Base-by-base conservation (phyloP, 305 asterid species). In the Fraxinus nigra region DNA sequence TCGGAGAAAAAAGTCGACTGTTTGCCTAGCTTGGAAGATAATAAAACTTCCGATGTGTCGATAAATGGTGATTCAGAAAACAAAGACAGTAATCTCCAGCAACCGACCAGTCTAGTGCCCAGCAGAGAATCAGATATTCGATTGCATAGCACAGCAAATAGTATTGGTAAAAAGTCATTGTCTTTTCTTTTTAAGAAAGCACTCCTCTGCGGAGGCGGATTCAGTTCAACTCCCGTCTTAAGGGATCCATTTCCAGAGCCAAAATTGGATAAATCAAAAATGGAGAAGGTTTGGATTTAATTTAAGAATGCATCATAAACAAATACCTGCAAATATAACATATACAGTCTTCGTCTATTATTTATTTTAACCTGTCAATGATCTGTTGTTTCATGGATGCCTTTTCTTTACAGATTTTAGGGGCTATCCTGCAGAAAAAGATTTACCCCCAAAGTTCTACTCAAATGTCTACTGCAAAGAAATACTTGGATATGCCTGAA, bases 371-470 rank as follows among this genome's bases (percentile, higher is more conserved):
- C 59, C 59, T 14, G 70, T 59, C 32, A 22, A 61, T 61, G 32
- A 9, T 5, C 65, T n/a, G 65, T 54, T 1, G 13, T 18, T 56
- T 56, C 28, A 56, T 56, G 78, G 38, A 35, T 90, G n/a, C 35
- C 43, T 2, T 24, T 3, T 30, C 51, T 33, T 26, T 40, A 37
- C 90, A 92, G 98, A 90, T 92, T 87, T 79, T 93, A 82, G 91
- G 93, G 83, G 87, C 91, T 24, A 85, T 94, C 87, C 81, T 94
- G 85, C 88, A 92, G 85, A 93, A 91, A 79, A 92, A 88, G 91
- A 89, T 94, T 74, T 89, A 89, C 79, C 97, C 97, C 38, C 95
- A 89, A 82, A 84, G 84, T 78, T 83, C 89, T 4, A 83, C 69
- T 84, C 90, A 90, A 9, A 87, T 81, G 79, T 78, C 79, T 20